Evolutionary conservation across 441 rosid genomes (phyloP).

Genomic region (Biscutella laevigata): DNA sequence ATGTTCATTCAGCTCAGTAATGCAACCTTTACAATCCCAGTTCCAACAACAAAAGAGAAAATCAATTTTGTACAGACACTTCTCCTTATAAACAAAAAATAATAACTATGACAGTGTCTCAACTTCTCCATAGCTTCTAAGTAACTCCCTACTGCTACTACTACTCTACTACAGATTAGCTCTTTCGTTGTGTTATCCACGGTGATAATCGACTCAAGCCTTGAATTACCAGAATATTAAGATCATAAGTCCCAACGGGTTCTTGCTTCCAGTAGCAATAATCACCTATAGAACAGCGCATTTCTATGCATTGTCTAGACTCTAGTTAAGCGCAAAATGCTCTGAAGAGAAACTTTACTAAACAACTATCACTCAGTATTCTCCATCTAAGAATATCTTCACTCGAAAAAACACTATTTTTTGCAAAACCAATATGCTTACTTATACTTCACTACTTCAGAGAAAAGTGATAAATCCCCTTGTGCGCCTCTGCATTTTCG

Average conservation of each 20-base stretch:
- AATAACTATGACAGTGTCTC: not conserved
- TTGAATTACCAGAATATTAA: not conserved
- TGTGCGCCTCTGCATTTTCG: not conserved
- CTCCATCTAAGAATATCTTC: not conserved
- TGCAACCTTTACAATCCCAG: not conserved
- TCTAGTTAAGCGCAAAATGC: not conserved
- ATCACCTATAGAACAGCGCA: not conserved
- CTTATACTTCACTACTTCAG: not conserved
- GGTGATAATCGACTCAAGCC: not conserved
- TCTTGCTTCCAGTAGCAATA: not conserved
- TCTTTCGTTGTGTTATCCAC: not conserved
- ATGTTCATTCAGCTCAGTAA: not conserved
- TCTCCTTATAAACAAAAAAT: not conserved
- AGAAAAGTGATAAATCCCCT: not conserved
- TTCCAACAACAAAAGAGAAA: not conserved
- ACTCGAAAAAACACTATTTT: not conserved
- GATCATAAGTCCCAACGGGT: not conserved
- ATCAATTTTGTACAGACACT: not conserved
- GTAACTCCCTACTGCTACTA: not conserved
- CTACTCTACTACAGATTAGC: too few species aligned
- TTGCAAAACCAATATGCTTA: not conserved
- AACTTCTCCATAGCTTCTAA: constrained; percentile 2
- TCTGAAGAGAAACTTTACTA: not conserved
- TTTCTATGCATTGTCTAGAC: not conserved
- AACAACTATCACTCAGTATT: not conserved